Conservation (phyloP, 208 protist genomes). For the Crithidia brevicula region DNA sequence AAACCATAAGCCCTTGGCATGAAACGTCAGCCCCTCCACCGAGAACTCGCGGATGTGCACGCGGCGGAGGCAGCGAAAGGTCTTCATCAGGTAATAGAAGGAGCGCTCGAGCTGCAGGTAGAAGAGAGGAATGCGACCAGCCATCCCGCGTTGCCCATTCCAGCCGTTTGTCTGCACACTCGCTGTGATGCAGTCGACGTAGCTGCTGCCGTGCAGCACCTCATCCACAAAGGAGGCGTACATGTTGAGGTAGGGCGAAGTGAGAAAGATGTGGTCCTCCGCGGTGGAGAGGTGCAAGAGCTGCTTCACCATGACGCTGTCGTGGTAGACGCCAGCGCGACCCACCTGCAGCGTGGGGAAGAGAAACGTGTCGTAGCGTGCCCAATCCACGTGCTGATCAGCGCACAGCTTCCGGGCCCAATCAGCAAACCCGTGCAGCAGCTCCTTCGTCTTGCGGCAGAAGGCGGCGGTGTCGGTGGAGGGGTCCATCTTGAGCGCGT, state of each 20-base stretch:
- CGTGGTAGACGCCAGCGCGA: constrained; percentile 65
- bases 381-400: constrained; percentile 22
- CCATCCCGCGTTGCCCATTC: constrained; percentile 62
- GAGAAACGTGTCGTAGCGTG: constrained; percentile 61
- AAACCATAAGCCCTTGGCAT: constrained; percentile 89
- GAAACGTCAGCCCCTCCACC: constrained; percentile 72
- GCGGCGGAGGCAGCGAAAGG: constrained; percentile 52
- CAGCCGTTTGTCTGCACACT: constrained; percentile 81
- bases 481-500: constrained; percentile 50
- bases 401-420: constrained; percentile 27
- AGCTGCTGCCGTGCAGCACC: constrained; percentile 34
- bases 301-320: constrained; percentile 55
- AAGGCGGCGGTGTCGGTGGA: constrained; percentile 45
- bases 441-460: constrained; percentile 16
- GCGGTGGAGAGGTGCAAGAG: constrained; percentile 43
- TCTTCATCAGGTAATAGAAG: constrained; percentile 75
- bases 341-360: constrained; percentile 86
- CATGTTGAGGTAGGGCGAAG: constrained; percentile 89
- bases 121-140: constrained; percentile 77
- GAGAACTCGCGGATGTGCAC: constrained; percentile 72
- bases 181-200: constrained; percentile 73
- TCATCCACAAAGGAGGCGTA: constrained; percentile 63
- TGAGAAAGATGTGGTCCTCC: constrained; percentile 64
- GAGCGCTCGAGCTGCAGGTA: constrained; percentile 83
- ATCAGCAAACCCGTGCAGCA: constrained; percentile 51